Percentiles rank a stretch among this genome's conserved stretches.
Evolutionary conservation across 192 early-diverging fungal species (phyloP).

Genomic region (Coemansia sp.): DNA sequence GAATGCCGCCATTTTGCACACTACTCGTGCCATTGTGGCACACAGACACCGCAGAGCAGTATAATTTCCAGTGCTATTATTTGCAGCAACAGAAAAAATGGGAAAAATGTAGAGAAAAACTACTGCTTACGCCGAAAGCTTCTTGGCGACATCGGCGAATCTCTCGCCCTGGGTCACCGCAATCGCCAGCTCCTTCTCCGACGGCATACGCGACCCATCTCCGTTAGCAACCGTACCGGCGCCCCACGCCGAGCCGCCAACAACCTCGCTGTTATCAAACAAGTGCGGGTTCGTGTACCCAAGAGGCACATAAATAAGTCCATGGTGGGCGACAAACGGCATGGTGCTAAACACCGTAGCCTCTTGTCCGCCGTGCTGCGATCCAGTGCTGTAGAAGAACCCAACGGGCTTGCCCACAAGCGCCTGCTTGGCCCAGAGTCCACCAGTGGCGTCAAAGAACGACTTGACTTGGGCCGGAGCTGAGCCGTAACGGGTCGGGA

Average conservation of each 20-base stretch:
- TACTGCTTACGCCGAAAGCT: constrained; percentile 38
- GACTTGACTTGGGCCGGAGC: constrained; percentile 76
- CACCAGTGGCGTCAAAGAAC: constrained; percentile 66
- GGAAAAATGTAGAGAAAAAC: neutral
- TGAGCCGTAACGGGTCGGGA: constrained; percentile 70
- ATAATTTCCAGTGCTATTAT: neutral
- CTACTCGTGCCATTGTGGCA: neutral
- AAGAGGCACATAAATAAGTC: constrained; percentile 75
- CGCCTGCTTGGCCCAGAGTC: constrained; percentile 58
- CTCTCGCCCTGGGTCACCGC: constrained; percentile 60
- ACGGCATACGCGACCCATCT: constrained; percentile 68
- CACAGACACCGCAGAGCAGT: neutral
- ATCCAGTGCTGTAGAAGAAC: constrained; percentile 70
- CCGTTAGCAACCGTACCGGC: constrained; percentile 64
- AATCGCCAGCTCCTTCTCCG: constrained; percentile 65
- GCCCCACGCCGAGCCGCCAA: constrained; percentile 71
- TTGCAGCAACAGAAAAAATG: constrained; percentile 1
- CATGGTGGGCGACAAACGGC: constrained; percentile 74
- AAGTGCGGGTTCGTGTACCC: constrained; percentile 58
- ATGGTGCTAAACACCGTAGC: constrained; percentile 65
- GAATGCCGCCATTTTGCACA: neutral
- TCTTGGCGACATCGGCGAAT: constrained; percentile 58
- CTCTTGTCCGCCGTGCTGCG: constrained; percentile 82
- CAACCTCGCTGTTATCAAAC: constrained; percentile 60
- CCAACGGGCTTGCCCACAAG: constrained; percentile 72